These are phyloP conservation scores for Fimicolochytrium jonesii DNA, from an alignment of 192 early-diverging fungal species.

Conservation along the genomic window DNA sequence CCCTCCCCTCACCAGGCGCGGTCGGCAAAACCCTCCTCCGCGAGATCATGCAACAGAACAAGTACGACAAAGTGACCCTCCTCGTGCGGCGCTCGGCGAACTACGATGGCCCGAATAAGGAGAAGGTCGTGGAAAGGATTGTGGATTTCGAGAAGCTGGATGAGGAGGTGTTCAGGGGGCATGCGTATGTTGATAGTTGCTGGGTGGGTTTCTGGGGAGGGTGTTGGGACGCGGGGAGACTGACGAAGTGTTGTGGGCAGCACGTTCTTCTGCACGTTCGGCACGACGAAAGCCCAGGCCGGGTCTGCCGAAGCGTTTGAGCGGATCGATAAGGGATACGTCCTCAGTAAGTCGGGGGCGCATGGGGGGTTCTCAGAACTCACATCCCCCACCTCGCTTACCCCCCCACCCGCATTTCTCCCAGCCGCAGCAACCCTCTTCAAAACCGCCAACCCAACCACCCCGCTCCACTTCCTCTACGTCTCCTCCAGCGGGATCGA, in stretches of 20 bases:
- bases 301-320: slow-evolving; percentile 61
- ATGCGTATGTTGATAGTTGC: slow-evolving; percentile 37
- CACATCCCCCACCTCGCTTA: too few species aligned
- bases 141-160: slow-evolving; percentile 74
- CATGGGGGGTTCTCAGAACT: too few species aligned
- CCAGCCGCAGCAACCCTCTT: slow-evolving; percentile 59
- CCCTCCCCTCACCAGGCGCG: slow-evolving; percentile 32
- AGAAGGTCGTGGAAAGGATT: slow-evolving; percentile 59
- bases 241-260: too few species aligned
- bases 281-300: slow-evolving; percentile 63
- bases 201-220: too few species aligned
- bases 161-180: slow-evolving; percentile 33
- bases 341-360: too few species aligned
- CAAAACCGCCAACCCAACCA: slow-evolving; percentile 60
- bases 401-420: too few species aligned
- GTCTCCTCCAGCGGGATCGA: slow-evolving; percentile 40
- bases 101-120: slow-evolving; percentile 34
- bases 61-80: slow-evolving; percentile 49
- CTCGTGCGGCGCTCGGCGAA: slow-evolving; percentile 49
- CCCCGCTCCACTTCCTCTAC: slow-evolving; percentile 41
- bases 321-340: slow-evolving; percentile 78
- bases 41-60: slow-evolving; percentile 44
- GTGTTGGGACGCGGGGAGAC: too few species aligned
- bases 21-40: slow-evolving; percentile 55
- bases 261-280: slow-evolving; percentile 69